These are phyloP conservation scores for Mycena floridula DNA, from an alignment of 768 basidiomycete species.

Conservation along the genomic window DNA sequence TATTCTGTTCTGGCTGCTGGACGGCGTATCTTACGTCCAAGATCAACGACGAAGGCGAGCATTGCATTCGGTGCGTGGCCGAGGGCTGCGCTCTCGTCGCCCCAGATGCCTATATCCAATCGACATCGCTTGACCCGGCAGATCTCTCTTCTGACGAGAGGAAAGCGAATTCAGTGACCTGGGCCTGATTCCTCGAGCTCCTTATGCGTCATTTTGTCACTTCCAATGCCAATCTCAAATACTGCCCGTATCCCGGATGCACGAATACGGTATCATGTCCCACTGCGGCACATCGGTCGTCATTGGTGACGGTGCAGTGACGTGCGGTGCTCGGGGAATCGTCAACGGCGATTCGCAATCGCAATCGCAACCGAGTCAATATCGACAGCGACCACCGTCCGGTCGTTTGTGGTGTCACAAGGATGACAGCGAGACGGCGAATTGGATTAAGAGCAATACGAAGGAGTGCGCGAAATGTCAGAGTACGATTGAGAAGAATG, in stretches of 20 bases:
- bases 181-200: slow-evolving; percentile 78
- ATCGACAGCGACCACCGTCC: slow-evolving; percentile 90
- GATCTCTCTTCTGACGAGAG: slow-evolving; percentile 32
- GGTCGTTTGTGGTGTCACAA: slow-evolving; percentile 81
- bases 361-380: no score
- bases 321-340: slow-evolving; percentile 59
- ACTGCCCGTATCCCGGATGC: slow-evolving; percentile 94
- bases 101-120: slow-evolving; percentile 55
- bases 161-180: slow-evolving; percentile 47
- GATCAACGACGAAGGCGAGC: slow-evolving; percentile 77
- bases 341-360: no score
- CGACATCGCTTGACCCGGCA: no score
- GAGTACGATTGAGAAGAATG: slow-evolving; percentile 99
- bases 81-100: slow-evolving; percentile 65
- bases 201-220: slow-evolving; percentile 87
- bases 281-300: slow-evolving; percentile 71
- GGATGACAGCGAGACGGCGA: slow-evolving; percentile 93
- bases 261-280: slow-evolving; percentile 91
- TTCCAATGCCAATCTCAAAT: slow-evolving; percentile 77
- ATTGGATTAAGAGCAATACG: slow-evolving; percentile 99
- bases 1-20: slow-evolving; percentile 86
- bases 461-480: slow-evolving; percentile 97
- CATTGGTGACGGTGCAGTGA: no score
- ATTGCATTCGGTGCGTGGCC: slow-evolving; percentile 72
- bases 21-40: slow-evolving; percentile 71